Conservation (phyloP, 75 land plant genomes). For the Pinus tabuliformis region DNA sequence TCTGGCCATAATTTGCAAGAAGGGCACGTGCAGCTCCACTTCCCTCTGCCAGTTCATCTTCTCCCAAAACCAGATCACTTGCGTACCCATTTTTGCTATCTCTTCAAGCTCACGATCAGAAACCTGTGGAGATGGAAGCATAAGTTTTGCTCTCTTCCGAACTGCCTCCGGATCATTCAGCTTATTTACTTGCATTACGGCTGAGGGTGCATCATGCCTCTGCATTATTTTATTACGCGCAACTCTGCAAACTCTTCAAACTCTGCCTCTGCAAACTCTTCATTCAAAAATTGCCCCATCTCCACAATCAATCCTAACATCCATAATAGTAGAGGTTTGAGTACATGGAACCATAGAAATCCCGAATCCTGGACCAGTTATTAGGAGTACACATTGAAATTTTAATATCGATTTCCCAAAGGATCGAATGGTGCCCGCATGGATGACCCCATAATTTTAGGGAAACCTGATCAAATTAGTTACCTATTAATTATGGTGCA, state of each 20-base stretch:
- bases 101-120: constrained; percentile 94
- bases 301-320: too few species aligned
- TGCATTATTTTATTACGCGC: constrained; percentile 88
- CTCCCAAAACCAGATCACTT: constrained; percentile 64
- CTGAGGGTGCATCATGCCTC: constrained; percentile 85
- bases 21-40: constrained; percentile 80
- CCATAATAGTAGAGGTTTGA: too few species aligned
- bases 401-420: too few species aligned
- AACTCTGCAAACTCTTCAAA: constrained; percentile 42
- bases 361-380: too few species aligned
- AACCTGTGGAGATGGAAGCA: constrained; percentile 97
- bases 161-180: constrained; percentile 96
- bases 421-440: too few species aligned
- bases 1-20: constrained; percentile 85
- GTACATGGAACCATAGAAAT: too few species aligned
- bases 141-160: constrained; percentile 89
- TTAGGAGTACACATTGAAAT: too few species aligned
- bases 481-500: too few species aligned
- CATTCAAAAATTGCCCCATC: constrained; percentile 32
- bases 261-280: constrained; percentile 32
- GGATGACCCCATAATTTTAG: too few species aligned
- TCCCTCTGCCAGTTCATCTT: constrained; percentile 72
- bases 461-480: too few species aligned
- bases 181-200: constrained; percentile 90
- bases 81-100: constrained; percentile 96